Evolutionary conservation across 768 basidiomycete species (phyloP), one percentile per base, ranked within the genome.

Genomic region (Boletus coccyginus): DNA sequence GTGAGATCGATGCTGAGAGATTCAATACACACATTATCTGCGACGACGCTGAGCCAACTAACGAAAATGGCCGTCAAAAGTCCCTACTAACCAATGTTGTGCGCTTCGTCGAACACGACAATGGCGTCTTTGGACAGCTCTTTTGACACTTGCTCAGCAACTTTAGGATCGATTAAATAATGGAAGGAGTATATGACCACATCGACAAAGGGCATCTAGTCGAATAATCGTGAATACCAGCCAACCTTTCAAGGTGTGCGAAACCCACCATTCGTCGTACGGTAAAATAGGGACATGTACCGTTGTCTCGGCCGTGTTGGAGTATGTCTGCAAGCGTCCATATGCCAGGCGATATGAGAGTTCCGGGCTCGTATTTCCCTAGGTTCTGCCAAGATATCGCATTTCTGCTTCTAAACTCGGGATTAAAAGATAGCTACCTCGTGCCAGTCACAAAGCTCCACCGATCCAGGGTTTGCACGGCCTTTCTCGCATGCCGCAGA

Each of bases 131-230:
- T 98, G 9, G 90, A 92, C 75, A 99, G 80, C 71, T 99, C 97
- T 67, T 93, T 95, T 3, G 97, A 98, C 14, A 99, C 97, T 75
- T 98, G 95, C 64, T 98, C 97, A 0, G 97, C 97, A 41, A 99
- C 95, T 73, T 99, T 99, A 3, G 97, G 97, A 74, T 99, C 97
- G 32, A 99, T 83, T 32, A 99, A 79, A 70, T 99, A 99, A 72
- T 99, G 97, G 74, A 98, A 99, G 19, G 97, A 99, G 70, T 98
- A 99, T 72, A 99, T 98, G 72, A 99, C 86, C 63, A 98, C 81
- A 69, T 97, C 92, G 38, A 91, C 92, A 71, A 95, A 96, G 0
- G 93, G 88, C 84, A 99, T 89, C 96, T 98, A 61, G n/a, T 35
- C n/a, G 14, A 35, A 49, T 7, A 9, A 21, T 4, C 12, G 50